Conservation (phyloP, 2,329 filamentous ascomycete species). For the Mycosphaerella sp. region DNA sequence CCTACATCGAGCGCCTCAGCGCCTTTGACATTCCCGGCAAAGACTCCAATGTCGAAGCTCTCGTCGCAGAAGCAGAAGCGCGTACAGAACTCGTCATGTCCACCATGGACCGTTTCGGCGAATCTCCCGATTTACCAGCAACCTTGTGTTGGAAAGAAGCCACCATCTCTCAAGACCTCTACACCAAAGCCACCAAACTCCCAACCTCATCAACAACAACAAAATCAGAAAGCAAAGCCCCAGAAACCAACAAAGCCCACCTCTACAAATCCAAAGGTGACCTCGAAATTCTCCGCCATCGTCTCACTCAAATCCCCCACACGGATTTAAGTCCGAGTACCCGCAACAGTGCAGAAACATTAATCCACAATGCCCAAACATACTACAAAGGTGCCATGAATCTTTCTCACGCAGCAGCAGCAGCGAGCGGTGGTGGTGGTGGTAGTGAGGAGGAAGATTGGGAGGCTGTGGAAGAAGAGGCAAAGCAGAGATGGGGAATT, state of each 20-base stretch:
- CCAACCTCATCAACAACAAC: background rate
- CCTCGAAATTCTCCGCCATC: constrained; percentile 49
- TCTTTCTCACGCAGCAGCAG: constrained; percentile 15
- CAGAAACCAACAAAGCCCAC: constrained; percentile 21
- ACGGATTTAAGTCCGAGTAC: constrained; percentile 38
- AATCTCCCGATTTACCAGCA: constrained; percentile 18
- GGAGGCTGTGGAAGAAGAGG: constrained; percentile 29
- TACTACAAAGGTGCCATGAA: constrained; percentile 50
- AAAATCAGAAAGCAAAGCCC: constrained; percentile 36
- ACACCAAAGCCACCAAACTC: constrained; percentile 48
- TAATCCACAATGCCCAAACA: constrained; percentile 52
- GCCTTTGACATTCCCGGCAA: constrained; percentile 34
- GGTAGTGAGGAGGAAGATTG: constrained; percentile 36
- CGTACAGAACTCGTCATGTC: constrained; percentile 29
- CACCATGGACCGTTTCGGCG: constrained; percentile 23
- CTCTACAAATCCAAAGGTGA: constrained; percentile 52
- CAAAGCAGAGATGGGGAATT: constrained; percentile 32
- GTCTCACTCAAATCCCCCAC: constrained; percentile 38
- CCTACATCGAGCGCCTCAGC: constrained; percentile 45
- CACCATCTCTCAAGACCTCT: constrained; percentile 44
- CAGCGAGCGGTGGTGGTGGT: constrained; percentile 18
- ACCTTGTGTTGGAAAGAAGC: constrained; percentile 48
- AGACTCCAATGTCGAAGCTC: constrained; percentile 50
- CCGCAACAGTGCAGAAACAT: constrained; percentile 40
- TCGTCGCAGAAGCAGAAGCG: constrained; percentile 34